A percentile compares a stretch with the other conserved stretches of the same genome.
Conservation (phyloP, 1,284 basidiomycete genomes). For the Inonotus hispidus region DNA sequence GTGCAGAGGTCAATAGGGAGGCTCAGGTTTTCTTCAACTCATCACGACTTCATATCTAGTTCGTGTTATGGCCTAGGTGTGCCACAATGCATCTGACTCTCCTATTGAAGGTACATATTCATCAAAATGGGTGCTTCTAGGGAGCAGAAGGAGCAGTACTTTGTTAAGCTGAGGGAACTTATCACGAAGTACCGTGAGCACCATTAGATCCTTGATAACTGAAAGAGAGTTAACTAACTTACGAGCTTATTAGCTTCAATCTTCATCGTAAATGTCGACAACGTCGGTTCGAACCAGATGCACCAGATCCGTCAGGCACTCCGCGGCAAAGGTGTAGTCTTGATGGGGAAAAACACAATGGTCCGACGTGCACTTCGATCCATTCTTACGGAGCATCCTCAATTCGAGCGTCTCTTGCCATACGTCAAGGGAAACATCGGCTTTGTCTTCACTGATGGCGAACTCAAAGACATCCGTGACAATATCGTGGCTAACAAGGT, state of each 20-base stretch:
- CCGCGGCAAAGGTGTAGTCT: constrained; percentile 92
- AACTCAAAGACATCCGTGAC: constrained; percentile 94
- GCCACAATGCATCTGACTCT: neutral
- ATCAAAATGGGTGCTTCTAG: constrained; percentile 86
- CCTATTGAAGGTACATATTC: neutral
- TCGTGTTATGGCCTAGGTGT: too few species aligned
- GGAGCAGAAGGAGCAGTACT: constrained; percentile 91
- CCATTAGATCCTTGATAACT: neutral
- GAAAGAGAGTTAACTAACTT: neutral
- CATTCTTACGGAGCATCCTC: constrained; percentile 85
- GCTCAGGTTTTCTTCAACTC: constrained; percentile 43
- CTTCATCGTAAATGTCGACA: constrained; percentile 99
- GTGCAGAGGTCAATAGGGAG: constrained; percentile 82
- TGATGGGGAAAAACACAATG: constrained; percentile 99
- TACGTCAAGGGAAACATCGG: constrained; percentile 97
- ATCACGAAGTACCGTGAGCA: constrained; percentile 84
- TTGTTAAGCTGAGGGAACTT: constrained; percentile 91
- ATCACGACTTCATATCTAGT: constrained; percentile 6
- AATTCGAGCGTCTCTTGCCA: constrained; percentile 95
- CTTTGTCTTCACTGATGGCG: constrained; percentile 94
- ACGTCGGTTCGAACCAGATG: constrained; percentile 99
- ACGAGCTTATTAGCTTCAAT: constrained; percentile 68
- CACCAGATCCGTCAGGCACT: constrained; percentile 97
- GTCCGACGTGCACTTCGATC: constrained; percentile 95
- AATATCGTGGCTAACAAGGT: constrained; percentile 96